Percentiles rank a stretch among this genome's conserved stretches.
These are phyloP conservation scores for Penicillium sp. DNA, from an alignment of 2,329 filamentous ascomycete species.

Conservation along the genomic window DNA sequence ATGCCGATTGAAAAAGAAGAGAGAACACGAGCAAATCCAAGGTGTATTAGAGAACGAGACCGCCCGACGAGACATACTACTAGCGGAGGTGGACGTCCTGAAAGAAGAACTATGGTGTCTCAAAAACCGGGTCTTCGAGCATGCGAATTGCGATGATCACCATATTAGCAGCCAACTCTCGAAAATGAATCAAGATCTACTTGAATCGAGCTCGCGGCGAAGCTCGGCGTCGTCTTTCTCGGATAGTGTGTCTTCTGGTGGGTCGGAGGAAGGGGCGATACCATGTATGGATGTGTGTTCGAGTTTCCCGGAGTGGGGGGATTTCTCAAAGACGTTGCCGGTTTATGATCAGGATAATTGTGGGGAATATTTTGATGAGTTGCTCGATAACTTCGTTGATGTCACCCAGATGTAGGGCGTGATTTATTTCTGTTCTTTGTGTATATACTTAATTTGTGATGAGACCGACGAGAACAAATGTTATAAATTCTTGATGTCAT, in stretches of 20 bases:
- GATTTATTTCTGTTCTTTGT: neutral
- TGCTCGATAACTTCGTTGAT: constrained; percentile 1
- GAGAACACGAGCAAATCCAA: constrained; percentile 9
- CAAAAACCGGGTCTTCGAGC: constrained; percentile 16
- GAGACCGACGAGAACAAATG: neutral
- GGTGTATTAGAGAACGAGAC: constrained; percentile 4
- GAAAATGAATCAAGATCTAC: constrained; percentile 9
- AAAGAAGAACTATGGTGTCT: constrained; percentile 13
- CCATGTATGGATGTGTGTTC: neutral
- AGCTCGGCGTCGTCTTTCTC: neutral
- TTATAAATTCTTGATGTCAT: neutral
- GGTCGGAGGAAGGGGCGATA: neutral
- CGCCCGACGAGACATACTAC: neutral
- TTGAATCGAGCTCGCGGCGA: neutral
- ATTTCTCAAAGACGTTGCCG: neutral
- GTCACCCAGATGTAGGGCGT: neutral
- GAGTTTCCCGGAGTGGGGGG: neutral
- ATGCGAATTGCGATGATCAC: constrained; percentile 14
- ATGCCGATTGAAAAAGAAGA: constrained; percentile 18
- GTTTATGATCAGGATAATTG: neutral
- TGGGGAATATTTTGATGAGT: neutral
- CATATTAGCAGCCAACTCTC: constrained; percentile 13
- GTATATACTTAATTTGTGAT: neutral
- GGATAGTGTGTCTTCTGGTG: neutral
- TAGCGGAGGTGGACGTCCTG: constrained; percentile 1